phyloP scores from a whole-genome alignment of 1,284 basidiomycete species.

The Naganishia sp. region DNA sequence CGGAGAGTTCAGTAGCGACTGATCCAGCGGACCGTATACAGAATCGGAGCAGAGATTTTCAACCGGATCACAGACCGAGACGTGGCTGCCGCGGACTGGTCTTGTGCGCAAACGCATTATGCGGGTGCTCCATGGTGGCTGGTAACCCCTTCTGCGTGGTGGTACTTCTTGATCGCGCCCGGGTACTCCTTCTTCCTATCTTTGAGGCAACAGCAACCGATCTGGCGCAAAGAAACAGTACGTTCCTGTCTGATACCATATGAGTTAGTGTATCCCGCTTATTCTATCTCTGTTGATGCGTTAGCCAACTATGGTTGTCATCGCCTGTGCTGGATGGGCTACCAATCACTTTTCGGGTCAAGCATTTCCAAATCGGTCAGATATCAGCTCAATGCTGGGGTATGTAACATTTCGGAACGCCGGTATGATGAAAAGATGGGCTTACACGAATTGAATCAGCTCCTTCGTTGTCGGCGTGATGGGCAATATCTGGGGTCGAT shows the following conservation, averaged over 20 bases:
- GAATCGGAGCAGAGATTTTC: slow-evolving; percentile 70
- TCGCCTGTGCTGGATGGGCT: slow-evolving; percentile 73
- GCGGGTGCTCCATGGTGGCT: slow-evolving; percentile 57
- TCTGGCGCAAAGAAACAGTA: slow-evolving; percentile 70
- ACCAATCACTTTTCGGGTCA: slow-evolving; percentile 69
- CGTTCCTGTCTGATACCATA: slow-evolving; percentile 34
- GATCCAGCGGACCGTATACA: neutral
- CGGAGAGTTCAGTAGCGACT: neutral
- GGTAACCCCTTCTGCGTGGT: slow-evolving; percentile 52
- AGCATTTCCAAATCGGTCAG: slow-evolving; percentile 68
- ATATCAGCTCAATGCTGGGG: slow-evolving; percentile 72
- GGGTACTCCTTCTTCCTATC: slow-evolving; percentile 73
- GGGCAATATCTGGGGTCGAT: slow-evolving; percentile 77
- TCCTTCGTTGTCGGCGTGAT: slow-evolving; percentile 79
- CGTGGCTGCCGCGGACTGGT: slow-evolving; percentile 55
- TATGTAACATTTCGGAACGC: slow-evolving; percentile 37
- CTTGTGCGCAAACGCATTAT: slow-evolving; percentile 62
- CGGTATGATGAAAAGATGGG: neutral
- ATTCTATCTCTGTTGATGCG: neutral
- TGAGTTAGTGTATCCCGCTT: too few relatives aligned
- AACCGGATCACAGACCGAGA: slow-evolving; percentile 58
- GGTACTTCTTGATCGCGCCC: slow-evolving; percentile 76
- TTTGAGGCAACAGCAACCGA: slow-evolving; percentile 73
- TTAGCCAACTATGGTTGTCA: slow-evolving; percentile 62
- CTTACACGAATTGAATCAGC: slow-evolving; percentile 42